phyloP scores from a whole-genome alignment of 495 filamentous ascomycete species.

The Tuber melanosporum region DNA sequence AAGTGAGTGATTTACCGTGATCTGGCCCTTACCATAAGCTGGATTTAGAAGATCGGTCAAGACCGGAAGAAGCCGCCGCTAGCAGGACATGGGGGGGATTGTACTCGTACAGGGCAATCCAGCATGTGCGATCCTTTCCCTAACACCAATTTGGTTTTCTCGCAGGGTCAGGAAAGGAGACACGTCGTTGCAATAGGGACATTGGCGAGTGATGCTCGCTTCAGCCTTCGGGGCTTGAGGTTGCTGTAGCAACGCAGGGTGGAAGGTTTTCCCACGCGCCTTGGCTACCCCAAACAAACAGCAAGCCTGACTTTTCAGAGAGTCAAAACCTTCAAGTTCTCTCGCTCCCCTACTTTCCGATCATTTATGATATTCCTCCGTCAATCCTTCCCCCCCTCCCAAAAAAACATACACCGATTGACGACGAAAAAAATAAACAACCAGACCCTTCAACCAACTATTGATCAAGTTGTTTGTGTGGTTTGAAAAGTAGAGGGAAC shows the following conservation, averaged over 20 bases:
- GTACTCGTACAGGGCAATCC: not conserved
- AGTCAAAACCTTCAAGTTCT: conserved; percentile 31
- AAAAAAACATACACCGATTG: conserved; percentile 19
- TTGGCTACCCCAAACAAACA: conserved; percentile 37
- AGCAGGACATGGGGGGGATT: not conserved
- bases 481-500: not conserved
- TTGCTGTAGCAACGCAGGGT: conserved; percentile 31
- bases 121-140: not conserved
- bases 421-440: conserved; percentile 10
- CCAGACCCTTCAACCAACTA: not conserved
- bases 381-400: conserved; percentile 3
- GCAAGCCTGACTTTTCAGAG: conserved; percentile 11
- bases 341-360: not conserved
- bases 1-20: not conserved
- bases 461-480: not conserved
- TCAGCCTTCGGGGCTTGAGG: not conserved
- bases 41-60: not conserved
- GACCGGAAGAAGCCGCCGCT: not conserved
- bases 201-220: conserved; percentile 11
- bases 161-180: conserved; percentile 5
- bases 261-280: conserved; percentile 28
- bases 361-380: not conserved
- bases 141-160: not conserved
- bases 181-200: conserved; percentile 12
- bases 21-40: not conserved